Percentiles rank a stretch among this genome's conserved stretches.
phyloP scores from a whole-genome alignment of 352 stramenopile genomes.

The Halophytophthora polymorphica region DNA sequence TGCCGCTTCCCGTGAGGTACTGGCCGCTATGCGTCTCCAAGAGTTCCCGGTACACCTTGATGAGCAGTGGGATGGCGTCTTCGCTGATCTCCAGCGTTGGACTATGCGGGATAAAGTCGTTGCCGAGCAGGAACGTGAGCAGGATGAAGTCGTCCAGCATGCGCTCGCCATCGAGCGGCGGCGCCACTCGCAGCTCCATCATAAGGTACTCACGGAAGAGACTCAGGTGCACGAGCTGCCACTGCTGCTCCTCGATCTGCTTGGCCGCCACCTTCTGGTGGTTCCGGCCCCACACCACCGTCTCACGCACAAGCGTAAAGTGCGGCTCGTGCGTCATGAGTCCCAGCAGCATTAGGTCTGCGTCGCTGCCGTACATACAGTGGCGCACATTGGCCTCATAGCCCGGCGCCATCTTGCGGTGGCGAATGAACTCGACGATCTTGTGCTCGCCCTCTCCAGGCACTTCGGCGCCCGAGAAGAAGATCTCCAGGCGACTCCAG shows the following conservation, averaged over 20 bases:
- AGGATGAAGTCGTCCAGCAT: conserved; percentile 99
- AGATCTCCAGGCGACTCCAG: conserved; percentile 95
- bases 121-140: conserved; percentile 99
- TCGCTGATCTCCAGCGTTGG: conserved; percentile 98
- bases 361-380: conserved; percentile 98
- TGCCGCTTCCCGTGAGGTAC: conserved; percentile 91
- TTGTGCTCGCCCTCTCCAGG: conserved; percentile 99
- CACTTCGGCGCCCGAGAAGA: conserved; percentile 97
- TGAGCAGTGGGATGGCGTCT: conserved; percentile 95
- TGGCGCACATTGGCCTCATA: conserved; percentile 96
- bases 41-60: conserved; percentile 90
- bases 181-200: conserved; percentile 91
- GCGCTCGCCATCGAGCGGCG: conserved; percentile 81
- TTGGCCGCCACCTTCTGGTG: conserved; percentile 63
- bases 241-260: conserved; percentile 95
- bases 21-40: conserved; percentile 77
- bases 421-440: conserved; percentile 98
- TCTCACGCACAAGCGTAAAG: conserved; percentile 98
- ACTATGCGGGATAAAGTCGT: conserved; percentile 99
- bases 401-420: conserved; percentile 84
- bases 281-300: conserved; percentile 92
- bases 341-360: conserved; percentile 98
- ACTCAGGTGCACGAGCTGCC: conserved; percentile 96
- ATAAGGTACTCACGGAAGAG: conserved; percentile 97
- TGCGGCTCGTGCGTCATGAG: conserved; percentile 98